Conservation (phyloP, 2,329 filamentous ascomycete genomes). For the Cladosporium oxysporum region DNA sequence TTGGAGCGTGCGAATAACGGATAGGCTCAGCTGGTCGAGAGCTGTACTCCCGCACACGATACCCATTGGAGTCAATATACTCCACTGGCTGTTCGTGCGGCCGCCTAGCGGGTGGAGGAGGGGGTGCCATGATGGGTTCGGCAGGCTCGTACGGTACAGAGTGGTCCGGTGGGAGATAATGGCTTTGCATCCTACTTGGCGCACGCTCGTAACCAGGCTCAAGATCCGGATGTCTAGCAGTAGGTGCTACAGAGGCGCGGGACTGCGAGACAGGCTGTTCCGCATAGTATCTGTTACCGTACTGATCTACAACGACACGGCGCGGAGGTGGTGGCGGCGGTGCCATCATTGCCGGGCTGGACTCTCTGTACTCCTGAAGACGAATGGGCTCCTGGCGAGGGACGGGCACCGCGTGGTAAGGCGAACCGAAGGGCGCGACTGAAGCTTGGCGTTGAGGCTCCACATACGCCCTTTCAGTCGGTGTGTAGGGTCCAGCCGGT, state of each 20-base stretch:
- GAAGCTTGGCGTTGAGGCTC: conserved; percentile 37
- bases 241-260: conserved; percentile 55
- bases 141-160: conserved; percentile 41
- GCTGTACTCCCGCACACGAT: conserved; percentile 28
- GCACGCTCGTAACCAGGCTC: conserved; percentile 61
- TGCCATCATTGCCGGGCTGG: conserved; percentile 46
- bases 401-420: conserved; percentile 37
- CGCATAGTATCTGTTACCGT: conserved; percentile 76
- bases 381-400: conserved; percentile 28
- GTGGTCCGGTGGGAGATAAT: conserved; percentile 26
- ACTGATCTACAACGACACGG: conserved; percentile 76
- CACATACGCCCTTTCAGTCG: conserved; percentile 45
- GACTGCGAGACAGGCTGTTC: conserved; percentile 43
- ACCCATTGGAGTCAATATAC: conserved; percentile 34
- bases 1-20: conserved; percentile 30
- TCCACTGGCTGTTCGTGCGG: conserved; percentile 26
- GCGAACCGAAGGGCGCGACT: conserved; percentile 1
- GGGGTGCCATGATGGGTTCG: conserved; percentile 34
- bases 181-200: conserved; percentile 47
- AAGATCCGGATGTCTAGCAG: conserved; percentile 36
- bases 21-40: conserved; percentile 21
- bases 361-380: conserved; percentile 33
- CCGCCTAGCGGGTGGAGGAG: conserved; percentile 26
- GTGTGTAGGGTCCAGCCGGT: conserved; percentile 41
- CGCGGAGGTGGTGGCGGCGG: conserved; percentile 50